Evolutionary conservation across 371 early-diverging fungal species (phyloP).

Genomic region (Rhizopus sp.): DNA sequence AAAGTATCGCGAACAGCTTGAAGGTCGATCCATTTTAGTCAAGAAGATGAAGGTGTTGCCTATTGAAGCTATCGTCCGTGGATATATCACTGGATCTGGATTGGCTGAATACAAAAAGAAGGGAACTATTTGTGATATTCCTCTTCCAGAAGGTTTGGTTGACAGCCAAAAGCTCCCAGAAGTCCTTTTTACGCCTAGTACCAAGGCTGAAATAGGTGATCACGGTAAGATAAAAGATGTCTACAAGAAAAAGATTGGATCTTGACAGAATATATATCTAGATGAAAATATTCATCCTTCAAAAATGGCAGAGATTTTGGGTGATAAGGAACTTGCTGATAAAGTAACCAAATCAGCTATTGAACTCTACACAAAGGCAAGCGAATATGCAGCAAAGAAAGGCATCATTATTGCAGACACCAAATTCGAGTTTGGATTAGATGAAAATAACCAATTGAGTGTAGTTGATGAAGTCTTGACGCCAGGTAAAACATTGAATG

Average conservation of each 20-base stretch:
- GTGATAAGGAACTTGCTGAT: conserved; percentile 56
- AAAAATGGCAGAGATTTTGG: conserved; percentile 85
- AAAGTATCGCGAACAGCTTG: conserved; percentile 85
- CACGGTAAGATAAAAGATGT: conserved; percentile 67
- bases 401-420: conserved; percentile 99
- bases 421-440: conserved; percentile 98
- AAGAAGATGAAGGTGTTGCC: conserved; percentile 93
- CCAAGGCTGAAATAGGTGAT: conserved; percentile 97
- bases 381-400: conserved; percentile 77
- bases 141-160: conserved; percentile 75
- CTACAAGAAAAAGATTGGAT: neutral
- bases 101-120: conserved; percentile 93
- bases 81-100: conserved; percentile 96
- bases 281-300: conserved; percentile 97
- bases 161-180: conserved; percentile 83
- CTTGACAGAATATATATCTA: conserved; percentile 16
- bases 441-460: conserved; percentile 75
- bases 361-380: conserved; percentile 51
- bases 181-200: conserved; percentile 95
- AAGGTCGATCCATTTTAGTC: conserved; percentile 90
- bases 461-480: conserved; percentile 97
- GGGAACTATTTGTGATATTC: conserved; percentile 92
- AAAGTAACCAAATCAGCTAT: conserved; percentile 43
- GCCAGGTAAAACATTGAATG: conserved; percentile 64
- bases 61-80: conserved; percentile 97